These are phyloP conservation scores for Linum tenue DNA, from an alignment of 345 rosid species.

Conservation along the genomic window DNA sequence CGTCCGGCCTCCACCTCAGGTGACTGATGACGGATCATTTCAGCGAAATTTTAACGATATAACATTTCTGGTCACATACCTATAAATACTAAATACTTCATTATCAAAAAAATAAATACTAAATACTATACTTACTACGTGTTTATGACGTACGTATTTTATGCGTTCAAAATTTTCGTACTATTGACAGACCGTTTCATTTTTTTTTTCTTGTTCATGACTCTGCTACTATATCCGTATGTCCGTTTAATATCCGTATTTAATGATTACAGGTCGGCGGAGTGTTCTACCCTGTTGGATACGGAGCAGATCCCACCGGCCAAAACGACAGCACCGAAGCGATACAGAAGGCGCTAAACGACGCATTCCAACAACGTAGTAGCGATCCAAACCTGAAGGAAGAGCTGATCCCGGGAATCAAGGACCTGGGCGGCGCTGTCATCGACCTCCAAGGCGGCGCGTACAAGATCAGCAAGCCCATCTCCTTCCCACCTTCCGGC, in stretches of 20 bases:
- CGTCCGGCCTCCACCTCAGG: not conserved
- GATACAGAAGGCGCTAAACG: not conserved
- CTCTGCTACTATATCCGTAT: no score
- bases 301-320: slow-evolving; percentile 1
- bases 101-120: no score
- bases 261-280: not conserved
- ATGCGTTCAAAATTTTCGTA: no score
- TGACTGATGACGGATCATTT: no score
- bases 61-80: no score
- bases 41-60: no score
- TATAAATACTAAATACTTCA: no score
- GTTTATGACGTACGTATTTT: no score
- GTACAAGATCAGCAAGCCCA: not conserved
- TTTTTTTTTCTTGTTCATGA: no score
- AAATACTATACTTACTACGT: no score
- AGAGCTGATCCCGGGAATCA: not conserved
- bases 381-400: not conserved
- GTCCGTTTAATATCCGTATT: no score
- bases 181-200: no score
- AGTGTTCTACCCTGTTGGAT: not conserved
- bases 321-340: not conserved
- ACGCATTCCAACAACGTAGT: not conserved
- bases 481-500: not conserved
- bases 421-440: not conserved
- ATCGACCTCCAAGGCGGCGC: slow-evolving; percentile 2